A percentile compares a stretch with the other conserved stretches of the same genome.
These are phyloP conservation scores for Citrus inodora DNA, from an alignment of 345 rosid genomes.

Conservation along the genomic window DNA sequence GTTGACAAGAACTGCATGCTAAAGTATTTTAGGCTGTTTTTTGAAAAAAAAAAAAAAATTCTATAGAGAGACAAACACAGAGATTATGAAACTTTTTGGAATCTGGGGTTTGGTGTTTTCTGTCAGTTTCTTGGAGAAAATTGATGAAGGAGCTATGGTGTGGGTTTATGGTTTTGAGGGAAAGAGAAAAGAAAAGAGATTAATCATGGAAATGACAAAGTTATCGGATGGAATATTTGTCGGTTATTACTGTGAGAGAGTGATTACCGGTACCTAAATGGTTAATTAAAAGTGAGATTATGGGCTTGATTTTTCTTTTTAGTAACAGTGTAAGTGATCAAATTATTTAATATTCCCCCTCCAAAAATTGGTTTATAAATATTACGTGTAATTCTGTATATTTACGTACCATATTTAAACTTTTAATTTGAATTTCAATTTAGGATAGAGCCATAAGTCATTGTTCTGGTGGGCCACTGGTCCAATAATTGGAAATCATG, in stretches of 20 bases:
- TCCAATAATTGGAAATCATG: not conserved
- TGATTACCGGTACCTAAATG: conserved; percentile 19
- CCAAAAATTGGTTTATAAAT: not conserved
- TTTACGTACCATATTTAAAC: not conserved
- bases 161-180: not conserved
- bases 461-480: not conserved
- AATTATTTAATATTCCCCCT: not conserved
- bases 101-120: conserved; percentile 12
- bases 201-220: conserved; percentile 19
- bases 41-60: too few species aligned
- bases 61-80: not conserved
- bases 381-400: not conserved
- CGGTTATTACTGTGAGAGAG: conserved; percentile 23
- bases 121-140: conserved; percentile 34
- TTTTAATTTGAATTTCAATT: not conserved
- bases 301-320: not conserved
- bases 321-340: not conserved
- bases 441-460: not conserved
- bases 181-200: conserved; percentile 1
- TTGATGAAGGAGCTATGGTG: not conserved
- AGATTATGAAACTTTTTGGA: conserved; percentile 7
- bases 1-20: conserved; percentile 19
- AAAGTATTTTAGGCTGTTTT: not conserved
- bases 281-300: not conserved
- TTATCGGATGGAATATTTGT: conserved; percentile 6